Percentiles rank a stretch among this genome's conserved stretches.
Conservation (phyloP, 352 stramenopile genomes). For the Phytopythium oedochilum region DNA sequence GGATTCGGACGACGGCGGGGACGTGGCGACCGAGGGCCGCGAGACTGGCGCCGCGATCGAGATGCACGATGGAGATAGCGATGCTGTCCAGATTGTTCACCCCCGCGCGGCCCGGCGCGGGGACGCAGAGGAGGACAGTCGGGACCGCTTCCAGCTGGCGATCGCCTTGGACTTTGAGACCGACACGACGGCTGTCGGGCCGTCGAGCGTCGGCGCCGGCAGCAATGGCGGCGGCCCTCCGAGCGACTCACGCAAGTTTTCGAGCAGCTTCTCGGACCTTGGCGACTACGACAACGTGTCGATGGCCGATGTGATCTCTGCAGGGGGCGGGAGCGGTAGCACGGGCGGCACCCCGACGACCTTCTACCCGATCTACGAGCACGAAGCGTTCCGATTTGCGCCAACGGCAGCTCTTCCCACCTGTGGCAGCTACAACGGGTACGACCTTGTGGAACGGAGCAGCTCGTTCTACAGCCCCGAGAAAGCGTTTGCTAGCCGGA, state of each 20-base stretch:
- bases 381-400: constrained; percentile 61
- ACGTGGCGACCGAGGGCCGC: constrained; percentile 4
- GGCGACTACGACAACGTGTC: constrained; percentile 84
- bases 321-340: constrained; percentile 16
- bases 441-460: constrained; percentile 30
- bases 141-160: constrained; percentile 45
- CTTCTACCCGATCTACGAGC: constrained; percentile 80
- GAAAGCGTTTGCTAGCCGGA: background rate
- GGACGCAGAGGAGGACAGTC: constrained; percentile 20
- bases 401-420: constrained; percentile 21
- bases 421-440: constrained; percentile 26
- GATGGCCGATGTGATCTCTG: constrained; percentile 50
- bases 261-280: constrained; percentile 85
- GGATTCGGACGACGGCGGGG: constrained; percentile 20
- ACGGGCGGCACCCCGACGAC: constrained; percentile 35
- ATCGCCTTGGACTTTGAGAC: constrained; percentile 67
- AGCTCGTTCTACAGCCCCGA: constrained; percentile 7
- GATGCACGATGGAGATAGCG: no score
- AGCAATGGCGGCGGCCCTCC: constrained; percentile 20
- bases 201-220: background rate
- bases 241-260: constrained; percentile 70
- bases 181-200: constrained; percentile 27
- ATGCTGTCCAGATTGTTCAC: constrained; percentile 44
- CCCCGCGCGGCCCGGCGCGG: constrained; percentile 9
- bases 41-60: background rate